Percentiles rank a stretch among this genome's conserved stretches.
phyloP scores from a whole-genome alignment of 306 rosid genomes.

The Sicyos baderoa region DNA sequence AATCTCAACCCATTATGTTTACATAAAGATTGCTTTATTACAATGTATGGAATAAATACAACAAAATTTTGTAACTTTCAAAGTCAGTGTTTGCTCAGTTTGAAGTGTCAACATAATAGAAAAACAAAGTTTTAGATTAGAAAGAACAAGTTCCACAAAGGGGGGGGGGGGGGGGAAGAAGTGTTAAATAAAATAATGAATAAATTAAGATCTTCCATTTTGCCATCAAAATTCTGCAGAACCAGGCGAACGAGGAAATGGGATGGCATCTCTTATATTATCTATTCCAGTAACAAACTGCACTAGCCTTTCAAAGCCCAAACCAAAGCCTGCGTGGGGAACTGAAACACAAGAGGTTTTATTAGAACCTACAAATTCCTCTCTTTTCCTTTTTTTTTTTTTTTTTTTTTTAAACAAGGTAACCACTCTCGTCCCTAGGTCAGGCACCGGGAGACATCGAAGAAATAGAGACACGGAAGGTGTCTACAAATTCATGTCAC shows the following conservation, averaged over 20 bases:
- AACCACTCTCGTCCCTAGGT: too few relatives aligned
- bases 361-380: background rate
- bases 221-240: conserved; percentile 58
- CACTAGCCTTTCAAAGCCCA: conserved; percentile 89
- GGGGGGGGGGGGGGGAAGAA: background rate
- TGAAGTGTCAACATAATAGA: background rate
- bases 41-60: conserved; percentile 7
- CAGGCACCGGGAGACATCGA: too few relatives aligned
- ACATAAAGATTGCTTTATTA: background rate
- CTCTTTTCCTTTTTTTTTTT: background rate
- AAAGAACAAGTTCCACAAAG: background rate
- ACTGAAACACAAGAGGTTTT: conserved; percentile 41
- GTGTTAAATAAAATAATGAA: background rate
- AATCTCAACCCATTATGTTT: background rate
- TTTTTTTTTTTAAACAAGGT: too few relatives aligned
- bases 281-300: conserved; percentile 93
- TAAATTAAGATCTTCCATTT: conserved; percentile 5
- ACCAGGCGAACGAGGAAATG: conserved; percentile 88
- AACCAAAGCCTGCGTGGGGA: conserved; percentile 93
- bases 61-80: background rate
- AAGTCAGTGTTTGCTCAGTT: background rate
- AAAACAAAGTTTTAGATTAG: background rate
- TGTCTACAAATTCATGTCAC: too few relatives aligned
- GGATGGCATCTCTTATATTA: conserved; percentile 77
- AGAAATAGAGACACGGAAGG: too few relatives aligned